Conservation (phyloP, 1,284 basidiomycete genomes). For the Cronartium ribicola region DNA sequence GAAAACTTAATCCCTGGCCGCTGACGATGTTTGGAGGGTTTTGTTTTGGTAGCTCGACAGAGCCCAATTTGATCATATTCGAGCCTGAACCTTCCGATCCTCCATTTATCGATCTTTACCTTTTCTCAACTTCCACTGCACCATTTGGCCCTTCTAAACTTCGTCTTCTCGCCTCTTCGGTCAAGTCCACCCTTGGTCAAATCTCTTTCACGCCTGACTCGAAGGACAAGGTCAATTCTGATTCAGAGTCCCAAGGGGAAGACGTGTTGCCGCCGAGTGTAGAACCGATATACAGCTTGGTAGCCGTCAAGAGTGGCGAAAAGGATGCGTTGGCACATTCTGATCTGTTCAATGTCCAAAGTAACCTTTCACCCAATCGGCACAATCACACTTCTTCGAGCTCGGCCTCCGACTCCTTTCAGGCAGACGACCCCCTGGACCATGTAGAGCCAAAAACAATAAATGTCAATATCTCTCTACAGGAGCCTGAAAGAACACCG, state of each 20-base stretch:
- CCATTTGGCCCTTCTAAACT: background rate
- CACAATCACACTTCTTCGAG: no score
- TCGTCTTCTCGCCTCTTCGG: background rate
- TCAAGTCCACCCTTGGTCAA: background rate
- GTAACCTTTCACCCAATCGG: background rate
- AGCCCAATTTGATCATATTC: background rate
- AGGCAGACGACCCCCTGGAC: no score
- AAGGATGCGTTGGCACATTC: background rate
- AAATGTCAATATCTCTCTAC: no score
- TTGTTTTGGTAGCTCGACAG: background rate
- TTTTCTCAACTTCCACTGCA: background rate
- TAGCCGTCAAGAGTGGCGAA: background rate
- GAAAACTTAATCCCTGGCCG: background rate
- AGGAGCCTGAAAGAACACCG: background rate
- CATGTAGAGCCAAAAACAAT: no score
- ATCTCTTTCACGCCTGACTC: background rate
- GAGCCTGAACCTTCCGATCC: background rate
- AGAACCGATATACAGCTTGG: background rate
- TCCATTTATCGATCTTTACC: conserved; percentile 1
- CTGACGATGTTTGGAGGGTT: background rate
- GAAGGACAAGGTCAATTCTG: background rate
- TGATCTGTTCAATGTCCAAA: background rate
- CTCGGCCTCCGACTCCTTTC: no score
- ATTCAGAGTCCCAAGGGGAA: background rate
- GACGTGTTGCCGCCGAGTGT: background rate